Evolutionary conservation across 345 rosid genomes (phyloP).

Genomic region (Reutealis trisperma): DNA sequence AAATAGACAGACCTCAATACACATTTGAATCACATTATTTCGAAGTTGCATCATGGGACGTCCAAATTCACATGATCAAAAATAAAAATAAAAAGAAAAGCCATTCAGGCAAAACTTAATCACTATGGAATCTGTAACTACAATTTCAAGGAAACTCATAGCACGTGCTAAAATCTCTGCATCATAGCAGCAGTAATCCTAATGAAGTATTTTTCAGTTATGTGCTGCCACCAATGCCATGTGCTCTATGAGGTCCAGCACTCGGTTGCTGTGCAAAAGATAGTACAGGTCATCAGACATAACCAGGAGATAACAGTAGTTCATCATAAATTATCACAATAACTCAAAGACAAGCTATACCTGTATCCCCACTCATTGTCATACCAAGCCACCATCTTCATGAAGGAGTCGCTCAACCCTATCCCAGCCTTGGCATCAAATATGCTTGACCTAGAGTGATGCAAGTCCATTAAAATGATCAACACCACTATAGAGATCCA

Average conservation of each 20-base stretch:
- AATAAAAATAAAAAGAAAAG: background rate
- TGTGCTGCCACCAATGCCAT: conserved; percentile 83
- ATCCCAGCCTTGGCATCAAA: conserved; percentile 99
- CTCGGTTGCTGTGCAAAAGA: conserved; percentile 75
- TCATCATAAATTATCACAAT: background rate
- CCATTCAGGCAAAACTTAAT: conserved; percentile 4
- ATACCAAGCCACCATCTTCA: conserved; percentile 93
- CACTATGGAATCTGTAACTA: conserved; percentile 14
- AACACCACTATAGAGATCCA: background rate
- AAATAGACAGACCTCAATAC: background rate
- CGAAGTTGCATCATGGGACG: background rate
- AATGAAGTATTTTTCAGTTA: conserved; percentile 22
- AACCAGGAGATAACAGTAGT: background rate
- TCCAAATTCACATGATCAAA: background rate
- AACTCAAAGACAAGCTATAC: conserved; percentile 35
- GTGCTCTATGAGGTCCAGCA: conserved; percentile 93
- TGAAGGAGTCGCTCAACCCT: conserved; percentile 75
- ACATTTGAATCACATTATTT: conserved; percentile 5
- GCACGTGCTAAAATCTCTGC: conserved; percentile 3
- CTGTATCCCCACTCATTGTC: conserved; percentile 99
- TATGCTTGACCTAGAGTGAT: conserved; percentile 80
- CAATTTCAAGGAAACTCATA: background rate
- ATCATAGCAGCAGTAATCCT: background rate
- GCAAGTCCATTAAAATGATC: background rate
- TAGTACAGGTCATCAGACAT: background rate